These are phyloP conservation scores for Corinectria fuckeliana DNA, from an alignment of 2,329 filamentous ascomycete genomes.

Conservation along the genomic window DNA sequence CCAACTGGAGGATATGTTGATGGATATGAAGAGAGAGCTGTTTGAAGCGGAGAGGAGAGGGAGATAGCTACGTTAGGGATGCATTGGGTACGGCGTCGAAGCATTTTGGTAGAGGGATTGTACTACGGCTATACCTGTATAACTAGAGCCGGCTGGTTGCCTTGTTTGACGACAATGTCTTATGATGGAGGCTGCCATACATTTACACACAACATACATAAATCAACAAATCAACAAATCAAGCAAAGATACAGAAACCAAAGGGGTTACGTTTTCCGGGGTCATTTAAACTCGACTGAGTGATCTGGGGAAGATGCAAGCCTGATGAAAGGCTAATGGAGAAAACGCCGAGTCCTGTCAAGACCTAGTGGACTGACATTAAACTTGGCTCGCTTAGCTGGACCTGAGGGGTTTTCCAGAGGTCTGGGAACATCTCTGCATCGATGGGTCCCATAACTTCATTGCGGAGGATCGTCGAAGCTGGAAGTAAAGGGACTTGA, in stretches of 20 bases:
- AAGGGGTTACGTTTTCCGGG: not conserved
- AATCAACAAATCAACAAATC: conserved; percentile 20
- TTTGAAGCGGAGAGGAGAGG: conserved; percentile 72
- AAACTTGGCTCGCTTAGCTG: no score
- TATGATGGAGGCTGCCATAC: conserved; percentile 19
- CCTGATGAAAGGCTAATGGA: no score
- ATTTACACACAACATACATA: conserved; percentile 24
- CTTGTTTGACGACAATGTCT: conserved; percentile 19
- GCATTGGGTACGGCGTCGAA: conserved; percentile 29
- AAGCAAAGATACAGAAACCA: conserved; percentile 2
- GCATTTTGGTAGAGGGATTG: conserved; percentile 22
- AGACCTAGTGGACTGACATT: no score
- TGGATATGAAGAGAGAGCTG: conserved; percentile 77
- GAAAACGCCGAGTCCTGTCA: no score
- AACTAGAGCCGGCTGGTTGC: conserved; percentile 13
- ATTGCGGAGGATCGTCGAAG: conserved; percentile 13
- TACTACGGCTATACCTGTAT: conserved; percentile 24
- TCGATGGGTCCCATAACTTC: conserved; percentile 11
- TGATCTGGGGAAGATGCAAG: not conserved
- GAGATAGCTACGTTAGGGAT: conserved; percentile 39
- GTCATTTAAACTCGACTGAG: not conserved
- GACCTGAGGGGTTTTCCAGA: not conserved
- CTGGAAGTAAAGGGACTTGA: not conserved
- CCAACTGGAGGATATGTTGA: conserved; percentile 78
- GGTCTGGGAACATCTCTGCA: not conserved